Conservation (phyloP, 2,329 filamentous ascomycete species). For the Ambrosiella beaveri region DNA sequence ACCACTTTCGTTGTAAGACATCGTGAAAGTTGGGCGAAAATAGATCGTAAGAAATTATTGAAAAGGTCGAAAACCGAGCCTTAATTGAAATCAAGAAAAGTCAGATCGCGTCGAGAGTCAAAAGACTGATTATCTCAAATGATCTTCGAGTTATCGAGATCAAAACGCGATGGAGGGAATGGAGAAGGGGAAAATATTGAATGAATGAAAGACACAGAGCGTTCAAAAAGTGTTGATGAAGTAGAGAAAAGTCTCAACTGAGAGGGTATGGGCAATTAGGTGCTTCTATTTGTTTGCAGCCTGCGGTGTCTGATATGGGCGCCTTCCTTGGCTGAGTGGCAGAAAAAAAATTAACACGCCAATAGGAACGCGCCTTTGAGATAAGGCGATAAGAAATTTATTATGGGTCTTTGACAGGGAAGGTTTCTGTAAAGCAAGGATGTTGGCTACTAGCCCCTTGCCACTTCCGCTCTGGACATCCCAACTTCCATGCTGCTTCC, state of each 20-base stretch:
- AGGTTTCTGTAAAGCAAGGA: no score
- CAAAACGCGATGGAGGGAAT: conserved; percentile 5
- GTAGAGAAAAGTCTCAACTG: conserved; percentile 3
- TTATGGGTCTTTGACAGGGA: background rate
- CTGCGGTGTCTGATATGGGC: background rate
- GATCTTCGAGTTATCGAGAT: background rate
- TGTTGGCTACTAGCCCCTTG: no score
- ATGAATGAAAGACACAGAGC: background rate
- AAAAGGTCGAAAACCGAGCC: background rate
- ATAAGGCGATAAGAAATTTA: conserved; percentile 1
- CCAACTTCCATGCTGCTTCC: no score
- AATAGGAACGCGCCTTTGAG: background rate
- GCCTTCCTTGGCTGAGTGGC: background rate
- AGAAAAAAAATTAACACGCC: background rate
- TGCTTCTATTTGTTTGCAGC: conserved; percentile 2
- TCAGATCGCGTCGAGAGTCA: conserved; percentile 8
- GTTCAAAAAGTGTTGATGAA: conserved; percentile 1
- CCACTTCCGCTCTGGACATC: no score
- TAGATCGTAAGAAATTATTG: background rate
- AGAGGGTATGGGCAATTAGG: conserved; percentile 11
- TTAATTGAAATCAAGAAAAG: background rate
- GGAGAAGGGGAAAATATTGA: conserved; percentile 2
- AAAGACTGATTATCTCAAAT: conserved; percentile 5
- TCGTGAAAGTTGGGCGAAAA: background rate
- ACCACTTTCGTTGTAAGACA: conserved; percentile 30